Conservation (phyloP, 1,139 yeast genomes). For the Suhomyces guaymorum region DNA sequence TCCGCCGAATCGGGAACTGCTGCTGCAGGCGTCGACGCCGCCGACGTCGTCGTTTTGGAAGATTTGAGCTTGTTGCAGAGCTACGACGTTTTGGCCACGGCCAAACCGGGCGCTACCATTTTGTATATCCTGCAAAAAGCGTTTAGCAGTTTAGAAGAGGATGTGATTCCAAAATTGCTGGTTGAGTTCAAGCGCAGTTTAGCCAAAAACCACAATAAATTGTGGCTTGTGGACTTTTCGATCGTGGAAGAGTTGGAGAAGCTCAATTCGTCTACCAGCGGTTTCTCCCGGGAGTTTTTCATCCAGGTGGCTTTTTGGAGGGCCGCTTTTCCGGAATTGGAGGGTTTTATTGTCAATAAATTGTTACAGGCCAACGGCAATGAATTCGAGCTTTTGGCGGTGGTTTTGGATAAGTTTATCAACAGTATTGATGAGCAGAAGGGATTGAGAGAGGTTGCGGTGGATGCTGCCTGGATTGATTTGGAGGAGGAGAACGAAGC, state of each 20-base stretch:
- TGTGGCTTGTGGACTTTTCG: constrained; percentile 59
- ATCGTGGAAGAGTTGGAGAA: constrained; percentile 55
- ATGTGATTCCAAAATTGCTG: constrained; percentile 54
- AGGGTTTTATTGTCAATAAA: constrained; percentile 72
- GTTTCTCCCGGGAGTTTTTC: constrained; percentile 74
- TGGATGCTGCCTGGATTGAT: constrained; percentile 46
- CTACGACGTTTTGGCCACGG: constrained; percentile 63
- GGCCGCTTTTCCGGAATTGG: constrained; percentile 60
- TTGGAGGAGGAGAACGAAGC: constrained; percentile 26
- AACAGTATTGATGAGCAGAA: constrained; percentile 49
- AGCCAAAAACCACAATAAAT: constrained; percentile 52
- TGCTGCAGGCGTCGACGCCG: constrained; percentile 47
- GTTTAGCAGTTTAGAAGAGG: constrained; percentile 42
- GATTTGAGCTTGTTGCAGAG: constrained; percentile 52
- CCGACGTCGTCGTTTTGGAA: constrained; percentile 67
- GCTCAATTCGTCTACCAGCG: constrained; percentile 62
- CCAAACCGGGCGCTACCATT: constrained; percentile 58
- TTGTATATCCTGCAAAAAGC: constrained; percentile 47
- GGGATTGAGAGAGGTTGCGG: constrained; percentile 48
- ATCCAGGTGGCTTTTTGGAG: constrained; percentile 83
- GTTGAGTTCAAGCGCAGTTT: constrained; percentile 54
- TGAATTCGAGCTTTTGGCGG: constrained; percentile 79
- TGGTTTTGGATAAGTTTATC: constrained; percentile 73
- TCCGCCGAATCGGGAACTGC: constrained; percentile 31
- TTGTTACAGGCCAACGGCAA: constrained; percentile 80